Evolutionary conservation across 257 asterid species (phyloP).

Genomic region (Gentiana dahurica): DNA sequence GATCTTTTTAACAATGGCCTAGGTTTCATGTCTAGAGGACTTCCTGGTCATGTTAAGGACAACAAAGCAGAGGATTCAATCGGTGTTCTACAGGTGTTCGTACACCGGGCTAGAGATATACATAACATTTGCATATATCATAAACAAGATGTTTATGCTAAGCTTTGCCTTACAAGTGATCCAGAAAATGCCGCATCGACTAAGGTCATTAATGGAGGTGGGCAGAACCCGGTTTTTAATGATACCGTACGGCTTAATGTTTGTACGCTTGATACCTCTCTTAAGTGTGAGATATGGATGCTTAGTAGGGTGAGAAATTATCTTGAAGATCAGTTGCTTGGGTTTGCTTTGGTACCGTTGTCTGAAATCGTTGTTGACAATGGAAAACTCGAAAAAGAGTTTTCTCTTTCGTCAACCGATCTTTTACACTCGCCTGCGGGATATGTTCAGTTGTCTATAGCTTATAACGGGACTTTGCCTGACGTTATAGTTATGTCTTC

Average conservation of each 20-base stretch:
- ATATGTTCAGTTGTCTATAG: constrained; percentile 66
- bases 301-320: constrained; percentile 89
- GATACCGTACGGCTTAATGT: constrained; percentile 54
- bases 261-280: constrained; percentile 53
- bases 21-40: constrained; percentile 19
- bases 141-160: constrained; percentile 92
- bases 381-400: constrained; percentile 80
- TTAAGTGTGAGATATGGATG: constrained; percentile 97
- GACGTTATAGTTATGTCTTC: constrained; percentile 62
- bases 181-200: constrained; percentile 76
- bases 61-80: constrained; percentile 20
- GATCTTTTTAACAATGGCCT: constrained; percentile 23
- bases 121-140: constrained; percentile 96
- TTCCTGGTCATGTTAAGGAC: constrained; percentile 27
- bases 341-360: constrained; percentile 80
- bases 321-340: constrained; percentile 87
- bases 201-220: constrained; percentile 85
- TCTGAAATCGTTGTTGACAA: constrained; percentile 55
- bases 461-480: constrained; percentile 57
- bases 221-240: constrained; percentile 76
- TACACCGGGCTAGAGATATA: constrained; percentile 88
- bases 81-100: constrained; percentile 71
- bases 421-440: constrained; percentile 99
- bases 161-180: constrained; percentile 69
- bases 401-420: constrained; percentile 85